A percentile compares a stretch with the other conserved stretches of the same genome.
Evolutionary conservation across 169 alveolate genomes (phyloP).

Genomic region (Plasmodium ovale): DNA sequence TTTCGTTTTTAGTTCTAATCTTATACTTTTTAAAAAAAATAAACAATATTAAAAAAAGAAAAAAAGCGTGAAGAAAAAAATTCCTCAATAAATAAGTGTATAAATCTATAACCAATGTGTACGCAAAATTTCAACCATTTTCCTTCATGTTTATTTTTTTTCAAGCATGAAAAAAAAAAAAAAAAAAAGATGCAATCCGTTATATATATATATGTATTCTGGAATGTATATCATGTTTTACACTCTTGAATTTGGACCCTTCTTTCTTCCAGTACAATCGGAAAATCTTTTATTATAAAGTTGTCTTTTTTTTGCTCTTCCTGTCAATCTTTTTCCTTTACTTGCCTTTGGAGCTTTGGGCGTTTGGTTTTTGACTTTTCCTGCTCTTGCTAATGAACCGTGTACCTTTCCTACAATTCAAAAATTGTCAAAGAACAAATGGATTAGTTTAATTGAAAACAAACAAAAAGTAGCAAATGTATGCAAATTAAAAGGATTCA

Average conservation of each 20-base stretch:
- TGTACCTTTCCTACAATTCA: slow-evolving; percentile 90
- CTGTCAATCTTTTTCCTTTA: slow-evolving; percentile 96
- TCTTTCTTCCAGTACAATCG: slow-evolving; percentile 88
- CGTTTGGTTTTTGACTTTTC: slow-evolving; percentile 98
- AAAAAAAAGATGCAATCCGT: neutral
- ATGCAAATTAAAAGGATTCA: no score
- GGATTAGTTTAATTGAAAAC: neutral
- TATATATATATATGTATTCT: neutral
- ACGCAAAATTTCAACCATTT: neutral
- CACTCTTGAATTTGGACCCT: slow-evolving; percentile 89
- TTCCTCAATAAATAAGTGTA: neutral
- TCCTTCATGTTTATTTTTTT: neutral
- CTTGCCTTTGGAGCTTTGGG: slow-evolving; percentile 97
- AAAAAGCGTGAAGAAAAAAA: neutral
- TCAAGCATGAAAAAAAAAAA: neutral
- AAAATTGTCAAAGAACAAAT: slow-evolving; percentile 8
- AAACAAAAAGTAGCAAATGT: no score
- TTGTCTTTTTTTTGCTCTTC: slow-evolving; percentile 98
- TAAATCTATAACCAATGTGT: neutral
- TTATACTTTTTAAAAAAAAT: no score
- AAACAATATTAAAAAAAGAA: no score
- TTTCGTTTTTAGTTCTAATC: neutral
- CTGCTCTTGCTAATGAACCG: slow-evolving; percentile 99
- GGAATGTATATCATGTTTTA: neutral
- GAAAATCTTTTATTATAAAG: slow-evolving; percentile 96